A percentile compares a stretch with the other conserved stretches of the same genome.
Conservation (phyloP, 2,329 filamentous ascomycete species). For the Dactylonectria estremocensis region DNA sequence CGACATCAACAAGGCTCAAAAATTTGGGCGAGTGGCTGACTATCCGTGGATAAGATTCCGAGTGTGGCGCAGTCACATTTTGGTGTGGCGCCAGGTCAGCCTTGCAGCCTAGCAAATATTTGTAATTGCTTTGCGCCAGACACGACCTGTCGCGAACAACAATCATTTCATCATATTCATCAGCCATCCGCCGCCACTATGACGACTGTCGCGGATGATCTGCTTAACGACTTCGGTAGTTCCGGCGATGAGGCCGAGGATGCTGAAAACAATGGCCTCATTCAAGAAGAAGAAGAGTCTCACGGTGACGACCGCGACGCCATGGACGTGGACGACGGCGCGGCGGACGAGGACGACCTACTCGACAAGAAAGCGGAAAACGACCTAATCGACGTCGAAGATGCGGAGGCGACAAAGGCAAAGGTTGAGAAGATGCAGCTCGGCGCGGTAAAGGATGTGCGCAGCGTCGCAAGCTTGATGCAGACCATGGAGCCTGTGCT, state of each 20-base stretch:
- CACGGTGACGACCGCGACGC: conserved; percentile 68
- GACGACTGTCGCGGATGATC: conserved; percentile 93
- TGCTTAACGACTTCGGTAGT: conserved; percentile 79
- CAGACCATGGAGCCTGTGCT: conserved; percentile 85
- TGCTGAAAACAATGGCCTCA: conserved; percentile 66
- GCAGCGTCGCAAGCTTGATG: conserved; percentile 85
- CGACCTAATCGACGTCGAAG: conserved; percentile 67
- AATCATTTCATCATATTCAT: conserved; percentile 18
- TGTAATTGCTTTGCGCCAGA: conserved; percentile 31
- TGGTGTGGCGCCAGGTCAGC: conserved; percentile 45
- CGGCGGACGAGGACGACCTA: conserved; percentile 67
- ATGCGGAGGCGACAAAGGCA: conserved; percentile 80
- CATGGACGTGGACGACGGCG: conserved; percentile 59
- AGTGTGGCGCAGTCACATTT: conserved; percentile 31
- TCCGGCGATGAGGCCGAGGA: conserved; percentile 83
- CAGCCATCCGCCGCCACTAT: conserved; percentile 63
- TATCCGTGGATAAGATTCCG: conserved; percentile 27
- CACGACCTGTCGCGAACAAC: conserved; percentile 35
- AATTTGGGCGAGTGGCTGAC: conserved; percentile 40
- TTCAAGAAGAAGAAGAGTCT: conserved; percentile 59
- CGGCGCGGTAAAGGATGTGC: conserved; percentile 81
- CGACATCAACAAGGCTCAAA: conserved; percentile 47
- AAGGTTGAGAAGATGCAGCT: conserved; percentile 89
- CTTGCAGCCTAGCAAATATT: conserved; percentile 48
- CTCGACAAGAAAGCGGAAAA: conserved; percentile 60